Percentiles rank a stretch among this genome's conserved stretches.
Evolutionary conservation across 75 land plant genomes (phyloP).

Genomic region (Azolla pinnata): DNA sequence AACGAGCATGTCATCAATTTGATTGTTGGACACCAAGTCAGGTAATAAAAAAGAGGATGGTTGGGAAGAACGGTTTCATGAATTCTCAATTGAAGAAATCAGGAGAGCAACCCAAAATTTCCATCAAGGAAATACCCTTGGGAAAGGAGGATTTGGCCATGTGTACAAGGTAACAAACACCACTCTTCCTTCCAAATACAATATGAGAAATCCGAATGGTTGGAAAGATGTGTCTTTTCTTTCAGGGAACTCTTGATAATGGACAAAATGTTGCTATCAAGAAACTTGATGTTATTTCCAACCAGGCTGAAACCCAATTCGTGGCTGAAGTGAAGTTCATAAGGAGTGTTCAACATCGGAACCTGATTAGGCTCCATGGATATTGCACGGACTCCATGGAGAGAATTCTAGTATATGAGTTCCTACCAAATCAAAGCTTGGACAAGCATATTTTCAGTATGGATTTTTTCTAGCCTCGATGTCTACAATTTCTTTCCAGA

Average conservation of each 20-base stretch:
- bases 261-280: constrained; percentile 47
- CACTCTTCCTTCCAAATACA: too few relatives aligned
- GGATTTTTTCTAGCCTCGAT: not conserved
- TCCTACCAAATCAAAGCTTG: constrained; percentile 42
- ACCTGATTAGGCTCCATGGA: constrained; percentile 48
- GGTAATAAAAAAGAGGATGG: too few relatives aligned
- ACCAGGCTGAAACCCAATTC: constrained; percentile 48
- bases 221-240: too few relatives aligned
- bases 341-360: constrained; percentile 47
- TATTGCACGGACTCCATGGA: constrained; percentile 49
- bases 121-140: too few relatives aligned
- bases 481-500: constrained; percentile 9
- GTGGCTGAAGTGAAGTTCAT: constrained; percentile 43
- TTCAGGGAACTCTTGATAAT: constrained; percentile 42
- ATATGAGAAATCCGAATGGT: too few relatives aligned
- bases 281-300: constrained; percentile 27
- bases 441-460: constrained; percentile 40
- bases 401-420: constrained; percentile 50
- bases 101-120: too few relatives aligned
- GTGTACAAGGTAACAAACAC: too few relatives aligned
- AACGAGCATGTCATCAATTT: too few relatives aligned
- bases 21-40: too few relatives aligned
- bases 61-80: too few relatives aligned
- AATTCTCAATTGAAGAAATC: too few relatives aligned
- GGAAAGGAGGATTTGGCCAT: too few relatives aligned